Base-by-base conservation (phyloP, 148 eudicot genomes). In the Euryodendron excelsum region DNA sequence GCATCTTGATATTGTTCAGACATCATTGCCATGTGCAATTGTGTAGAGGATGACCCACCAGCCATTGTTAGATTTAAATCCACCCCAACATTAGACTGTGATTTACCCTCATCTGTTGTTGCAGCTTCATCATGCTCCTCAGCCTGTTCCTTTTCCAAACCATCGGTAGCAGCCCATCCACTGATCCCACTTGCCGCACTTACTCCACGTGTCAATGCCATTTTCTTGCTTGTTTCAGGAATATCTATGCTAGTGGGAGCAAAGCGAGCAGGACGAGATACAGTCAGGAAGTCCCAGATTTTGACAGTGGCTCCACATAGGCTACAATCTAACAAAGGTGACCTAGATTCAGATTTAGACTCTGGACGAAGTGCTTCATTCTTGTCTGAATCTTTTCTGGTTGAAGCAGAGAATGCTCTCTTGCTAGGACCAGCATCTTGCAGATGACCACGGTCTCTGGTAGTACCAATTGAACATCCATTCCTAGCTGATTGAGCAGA, bases 401-500 rank as follows among this genome's bases (percentile, higher is more conserved):
- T 87, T 63, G 96, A 91, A 76, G 92, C 81, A 78, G 97, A 89
- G 69, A 90, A 82, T 62, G 93, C 89, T 79, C 87, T 96, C 83
- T 93, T 91, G 87, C 92, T 90, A 21, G 89, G 84, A 62, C 88
- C 89, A 71, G 88, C 89, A 83, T 85, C 93, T 78, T 80, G 81
- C 30, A 87, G 89, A 70, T 70, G 87, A 76, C 77, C 82, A 34
- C 69, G 76, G 69, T 83, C 82, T 85, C 73, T 90, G 37, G 90
- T 82, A 74, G 92, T 97, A 74, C 94, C 97, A 66, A 85, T 78
- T 41, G 98, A 96, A 87, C 82, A 83, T 70, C 93, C 97, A 89
- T 93, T 87, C 83, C 97, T 85, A 75, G 99, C 92, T 71, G 99
- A 96, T 81, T 96, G 98, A 83, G 98, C 98, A 89, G 99, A 93